Evolutionary conservation across 495 filamentous ascomycete genomes (phyloP).

Genomic region (Trichoderma gamsii): DNA sequence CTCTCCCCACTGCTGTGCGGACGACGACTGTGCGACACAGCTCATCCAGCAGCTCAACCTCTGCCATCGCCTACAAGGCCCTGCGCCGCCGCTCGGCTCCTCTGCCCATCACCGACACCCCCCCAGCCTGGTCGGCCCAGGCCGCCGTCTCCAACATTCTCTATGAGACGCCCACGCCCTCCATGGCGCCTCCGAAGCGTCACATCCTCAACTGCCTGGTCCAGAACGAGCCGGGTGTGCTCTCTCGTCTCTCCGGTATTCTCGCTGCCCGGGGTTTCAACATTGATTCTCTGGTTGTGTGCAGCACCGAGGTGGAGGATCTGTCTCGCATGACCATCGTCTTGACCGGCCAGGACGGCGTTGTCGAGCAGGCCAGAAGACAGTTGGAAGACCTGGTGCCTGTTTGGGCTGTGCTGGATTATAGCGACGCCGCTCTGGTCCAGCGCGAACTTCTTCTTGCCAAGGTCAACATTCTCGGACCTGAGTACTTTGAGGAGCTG

Average conservation of each 20-base stretch:
- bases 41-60: slow-evolving; percentile 62
- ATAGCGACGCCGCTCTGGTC: slow-evolving; percentile 86
- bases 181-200: slow-evolving; percentile 77
- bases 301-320: slow-evolving; percentile 96
- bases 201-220: slow-evolving; percentile 97
- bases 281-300: slow-evolving; percentile 96
- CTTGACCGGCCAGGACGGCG: slow-evolving; percentile 88
- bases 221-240: slow-evolving; percentile 96
- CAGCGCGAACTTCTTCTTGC: slow-evolving; percentile 94
- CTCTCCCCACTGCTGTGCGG: neutral
- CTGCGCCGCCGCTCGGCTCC: slow-evolving; percentile 81
- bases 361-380: slow-evolving; percentile 92
- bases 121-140: slow-evolving; percentile 84
- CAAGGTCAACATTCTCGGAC: slow-evolving; percentile 90
- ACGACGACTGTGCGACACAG: slow-evolving; percentile 12
- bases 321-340: slow-evolving; percentile 98
- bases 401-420: slow-evolving; percentile 97
- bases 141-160: slow-evolving; percentile 96
- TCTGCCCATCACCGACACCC: slow-evolving; percentile 67
- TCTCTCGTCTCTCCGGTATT: slow-evolving; percentile 94
- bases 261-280: slow-evolving; percentile 96
- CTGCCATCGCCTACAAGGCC: slow-evolving; percentile 94
- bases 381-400: slow-evolving; percentile 96
- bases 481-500: slow-evolving; percentile 96
- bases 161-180: slow-evolving; percentile 91